A percentile compares a stretch with the other conserved stretches of the same genome.
Evolutionary conservation across 2,329 filamentous ascomycete species (phyloP).

Genomic region (Stenocarpella maydis): DNA sequence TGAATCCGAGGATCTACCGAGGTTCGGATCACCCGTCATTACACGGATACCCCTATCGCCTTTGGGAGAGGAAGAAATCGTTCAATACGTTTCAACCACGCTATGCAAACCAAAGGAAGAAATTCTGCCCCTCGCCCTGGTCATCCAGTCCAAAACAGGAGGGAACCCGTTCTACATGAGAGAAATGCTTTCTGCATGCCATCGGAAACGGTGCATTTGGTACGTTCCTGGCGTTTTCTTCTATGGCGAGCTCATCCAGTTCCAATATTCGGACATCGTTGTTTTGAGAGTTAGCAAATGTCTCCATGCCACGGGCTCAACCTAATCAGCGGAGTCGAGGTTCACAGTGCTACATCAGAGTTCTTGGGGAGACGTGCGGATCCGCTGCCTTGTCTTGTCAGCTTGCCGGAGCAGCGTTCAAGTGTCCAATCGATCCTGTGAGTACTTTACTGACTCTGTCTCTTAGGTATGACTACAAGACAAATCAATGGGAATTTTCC

Average conservation of each 20-base stretch:
- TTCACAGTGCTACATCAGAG: neutral
- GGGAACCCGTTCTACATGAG: conserved; percentile 93
- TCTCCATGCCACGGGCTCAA: neutral
- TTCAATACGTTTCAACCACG: conserved; percentile 83
- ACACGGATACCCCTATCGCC: conserved; percentile 78
- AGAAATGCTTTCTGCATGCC: conserved; percentile 88
- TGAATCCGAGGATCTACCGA: conserved; percentile 59
- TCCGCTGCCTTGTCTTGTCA: neutral
- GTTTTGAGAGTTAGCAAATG: neutral
- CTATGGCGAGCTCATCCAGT: neutral
- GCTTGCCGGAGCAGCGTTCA: neutral
- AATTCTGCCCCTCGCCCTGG: conserved; percentile 78
- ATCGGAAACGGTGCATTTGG: conserved; percentile 84
- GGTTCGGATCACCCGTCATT: conserved; percentile 60
- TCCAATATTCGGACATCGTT: neutral
- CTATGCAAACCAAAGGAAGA: conserved; percentile 78
- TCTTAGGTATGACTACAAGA: conserved; percentile 69
- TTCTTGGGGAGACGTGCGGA: neutral
- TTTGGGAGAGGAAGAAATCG: conserved; percentile 80
- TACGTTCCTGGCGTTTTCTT: conserved; percentile 56
- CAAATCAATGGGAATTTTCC: conserved; percentile 84
- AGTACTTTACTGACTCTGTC: neutral
- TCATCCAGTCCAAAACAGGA: conserved; percentile 87
- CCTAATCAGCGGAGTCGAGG: neutral
- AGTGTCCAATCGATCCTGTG: neutral